phyloP scores from a whole-genome alignment of 768 basidiomycete species.

The Rhizopogon roseolus region DNA sequence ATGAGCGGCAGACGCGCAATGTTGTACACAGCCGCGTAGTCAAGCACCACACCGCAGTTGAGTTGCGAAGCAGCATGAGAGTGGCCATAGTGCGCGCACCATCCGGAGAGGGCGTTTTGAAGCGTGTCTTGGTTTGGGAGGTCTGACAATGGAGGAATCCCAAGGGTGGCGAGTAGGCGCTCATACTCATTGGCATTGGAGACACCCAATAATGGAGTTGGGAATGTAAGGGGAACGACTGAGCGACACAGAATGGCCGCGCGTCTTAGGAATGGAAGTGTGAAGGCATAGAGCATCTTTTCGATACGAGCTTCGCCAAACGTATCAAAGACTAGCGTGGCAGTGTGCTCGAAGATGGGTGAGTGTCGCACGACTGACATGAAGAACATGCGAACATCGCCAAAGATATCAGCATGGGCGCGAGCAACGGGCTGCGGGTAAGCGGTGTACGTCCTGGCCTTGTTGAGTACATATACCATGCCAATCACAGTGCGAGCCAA shows the following conservation, averaged over 20 bases:
- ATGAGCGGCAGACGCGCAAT: conserved; percentile 76
- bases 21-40: conserved; percentile 80
- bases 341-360: conserved; percentile 80
- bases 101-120: conserved; percentile 85
- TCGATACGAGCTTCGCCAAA: conserved; percentile 84
- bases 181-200: conserved; percentile 66
- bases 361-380: conserved; percentile 89
- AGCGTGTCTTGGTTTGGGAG: conserved; percentile 80
- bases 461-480: conserved; percentile 76
- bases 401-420: conserved; percentile 69
- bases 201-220: conserved; percentile 37
- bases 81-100: conserved; percentile 87
- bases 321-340: conserved; percentile 71
- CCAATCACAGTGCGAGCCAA: conserved; percentile 84
- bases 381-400: conserved; percentile 84
- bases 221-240: conserved; percentile 60
- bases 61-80: conserved; percentile 75
- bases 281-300: conserved; percentile 82
- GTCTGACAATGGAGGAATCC: conserved; percentile 74
- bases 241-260: conserved; percentile 82
- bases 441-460: conserved; percentile 52
- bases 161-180: conserved; percentile 69
- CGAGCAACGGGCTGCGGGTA: conserved; percentile 37
- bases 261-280: conserved; percentile 86
- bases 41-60: conserved; percentile 74